Percentiles rank a stretch among this genome's conserved stretches.
Evolutionary conservation across 495 filamentous ascomycete genomes (phyloP).

Genomic region (Aspergillus saccharolyticus): DNA sequence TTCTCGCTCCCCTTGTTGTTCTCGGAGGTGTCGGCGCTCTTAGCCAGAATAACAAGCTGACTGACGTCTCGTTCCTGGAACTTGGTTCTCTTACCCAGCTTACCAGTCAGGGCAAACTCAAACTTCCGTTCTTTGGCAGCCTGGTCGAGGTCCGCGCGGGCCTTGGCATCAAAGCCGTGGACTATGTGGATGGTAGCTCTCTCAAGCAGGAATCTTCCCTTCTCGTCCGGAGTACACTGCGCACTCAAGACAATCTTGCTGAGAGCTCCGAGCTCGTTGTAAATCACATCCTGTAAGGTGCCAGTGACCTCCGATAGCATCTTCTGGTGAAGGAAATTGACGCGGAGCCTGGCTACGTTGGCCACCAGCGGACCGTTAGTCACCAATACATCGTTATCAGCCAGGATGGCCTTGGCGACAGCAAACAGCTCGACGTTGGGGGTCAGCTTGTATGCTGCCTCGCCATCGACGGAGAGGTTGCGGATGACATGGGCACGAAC

Average conservation of each 20-base stretch:
- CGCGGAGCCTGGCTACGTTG: constrained; percentile 51
- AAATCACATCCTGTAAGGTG: constrained; percentile 54
- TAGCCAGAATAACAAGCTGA: constrained; percentile 87
- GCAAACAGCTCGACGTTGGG: constrained; percentile 77
- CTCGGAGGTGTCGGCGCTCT: constrained; percentile 47
- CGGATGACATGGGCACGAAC: constrained; percentile 51
- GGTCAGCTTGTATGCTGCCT: constrained; percentile 77
- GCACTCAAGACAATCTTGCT: constrained; percentile 36
- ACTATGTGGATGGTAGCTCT: constrained; percentile 78
- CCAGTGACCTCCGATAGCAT: constrained; percentile 74
- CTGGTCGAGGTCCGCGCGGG: constrained; percentile 60
- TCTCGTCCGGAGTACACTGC: constrained; percentile 34
- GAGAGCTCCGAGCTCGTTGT: constrained; percentile 44
- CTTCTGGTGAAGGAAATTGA: constrained; percentile 83
- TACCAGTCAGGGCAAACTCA: constrained; percentile 78
- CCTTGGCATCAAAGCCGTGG: constrained; percentile 74
- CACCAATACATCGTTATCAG: constrained; percentile 39
- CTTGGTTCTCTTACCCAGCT: constrained; percentile 84
- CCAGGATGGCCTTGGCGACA: constrained; percentile 66
- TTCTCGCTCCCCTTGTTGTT: constrained; percentile 8
- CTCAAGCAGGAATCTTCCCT: constrained; percentile 69
- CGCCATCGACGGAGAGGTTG: constrained; percentile 74
- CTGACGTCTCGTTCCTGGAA: constrained; percentile 87
- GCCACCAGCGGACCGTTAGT: constrained; percentile 37
- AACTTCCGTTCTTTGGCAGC: constrained; percentile 64